Base-by-base conservation (phyloP, 106 monocot species). In the Allium cepa region DNA sequence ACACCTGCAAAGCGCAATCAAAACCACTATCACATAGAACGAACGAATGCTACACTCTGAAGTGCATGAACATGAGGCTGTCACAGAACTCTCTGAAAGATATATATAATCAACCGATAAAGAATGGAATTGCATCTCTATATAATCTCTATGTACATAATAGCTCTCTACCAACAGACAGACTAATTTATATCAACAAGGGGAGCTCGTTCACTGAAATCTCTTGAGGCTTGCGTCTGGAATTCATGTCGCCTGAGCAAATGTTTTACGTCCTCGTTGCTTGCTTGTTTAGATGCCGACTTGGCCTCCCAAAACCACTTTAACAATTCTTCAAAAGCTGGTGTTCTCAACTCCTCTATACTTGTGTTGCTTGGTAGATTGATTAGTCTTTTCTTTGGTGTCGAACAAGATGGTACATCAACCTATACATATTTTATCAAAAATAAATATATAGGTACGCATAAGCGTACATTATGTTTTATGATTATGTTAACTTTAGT, bases 341-440 rank as follows among this genome's bases (percentile, higher is more conserved):
- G 87, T 67, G 92, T 90, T 74, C 87, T 82, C 71, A 99, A 69
- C 71, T 90, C 89, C 69, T 99, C 92, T 50, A 92, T 92, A 48
- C 89, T 89, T 56, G 80, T 49, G n/a, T 48, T 71, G 47, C 80
- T 92, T 10, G 87, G 97, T 26, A 87, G 64, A 71, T 82, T 79
- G 46, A 99, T 85, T 3, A 49, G 53, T 59, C 97, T 69, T 53
- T 61, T 83, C 70, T 69, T 85, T 22, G 92, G 97, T 12, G 97
- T 92, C 13, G 85, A 89, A 79, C 97, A 92, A 61, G 89, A 77
- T n/a, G 87, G 89, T 70, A 87, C 87, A 76, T 99, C 92, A 67
- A 92, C 87, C 97, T 99, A 36, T 1, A 36, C 36, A 36, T 22
- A 22, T 22, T 22, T 22, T 22, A 22, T 36, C 36, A 0, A 36